Evolutionary conservation across 306 rosid species (phyloP).

Genomic region (Sechiopsis laciniata): DNA sequence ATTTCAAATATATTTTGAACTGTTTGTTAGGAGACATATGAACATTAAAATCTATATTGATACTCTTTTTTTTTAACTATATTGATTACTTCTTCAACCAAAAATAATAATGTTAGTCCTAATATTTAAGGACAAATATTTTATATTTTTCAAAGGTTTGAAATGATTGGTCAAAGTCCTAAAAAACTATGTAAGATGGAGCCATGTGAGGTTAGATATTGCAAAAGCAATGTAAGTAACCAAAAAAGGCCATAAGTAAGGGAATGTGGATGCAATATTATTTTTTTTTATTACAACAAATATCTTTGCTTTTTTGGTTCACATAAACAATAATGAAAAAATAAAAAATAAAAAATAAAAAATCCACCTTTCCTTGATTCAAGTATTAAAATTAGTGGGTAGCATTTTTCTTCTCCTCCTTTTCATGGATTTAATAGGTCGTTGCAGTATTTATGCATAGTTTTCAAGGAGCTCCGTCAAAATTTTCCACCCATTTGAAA

Average conservation of each 20-base stretch:
- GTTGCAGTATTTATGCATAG: conserved; percentile 14
- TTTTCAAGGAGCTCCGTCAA: not conserved
- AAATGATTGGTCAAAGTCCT: not conserved
- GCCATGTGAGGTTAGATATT: conserved; percentile 23
- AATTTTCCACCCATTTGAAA: not conserved
- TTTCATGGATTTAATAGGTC: conserved; percentile 18
- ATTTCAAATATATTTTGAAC: no score
- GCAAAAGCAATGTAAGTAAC: not conserved
- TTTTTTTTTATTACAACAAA: not conserved
- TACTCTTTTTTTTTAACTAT: no score
- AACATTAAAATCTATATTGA: no score
- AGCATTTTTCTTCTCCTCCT: conserved; percentile 8
- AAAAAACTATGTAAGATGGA: not conserved
- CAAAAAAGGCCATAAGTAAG: not conserved
- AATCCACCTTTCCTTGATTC: no score
- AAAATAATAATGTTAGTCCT: not conserved
- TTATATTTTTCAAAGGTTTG: not conserved
- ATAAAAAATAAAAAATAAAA: no score
- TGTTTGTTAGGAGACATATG: no score
- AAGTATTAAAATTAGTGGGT: not conserved
- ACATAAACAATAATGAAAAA: conserved; percentile 1
- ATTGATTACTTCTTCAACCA: no score
- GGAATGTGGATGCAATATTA: not conserved
- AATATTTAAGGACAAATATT: not conserved
- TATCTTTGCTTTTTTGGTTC: not conserved